A percentile compares a stretch with the other conserved stretches of the same genome.
Evolutionary conservation across 345 rosid species (phyloP).

Genomic region (Linum trigynum): DNA sequence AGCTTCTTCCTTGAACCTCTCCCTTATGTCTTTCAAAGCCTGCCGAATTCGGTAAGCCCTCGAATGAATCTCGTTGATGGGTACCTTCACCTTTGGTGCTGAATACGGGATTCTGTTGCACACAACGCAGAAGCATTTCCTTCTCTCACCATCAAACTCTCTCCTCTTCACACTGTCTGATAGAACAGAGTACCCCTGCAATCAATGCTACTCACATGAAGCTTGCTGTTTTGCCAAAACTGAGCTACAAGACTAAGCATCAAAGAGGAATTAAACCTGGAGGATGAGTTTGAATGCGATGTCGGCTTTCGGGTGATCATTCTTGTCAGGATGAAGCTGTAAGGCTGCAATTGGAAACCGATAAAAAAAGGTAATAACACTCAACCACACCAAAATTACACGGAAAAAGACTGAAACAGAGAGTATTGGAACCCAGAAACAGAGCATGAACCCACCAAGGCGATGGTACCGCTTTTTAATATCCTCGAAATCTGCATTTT

Average conservation of each 20-base stretch:
- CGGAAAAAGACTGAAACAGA: not conserved
- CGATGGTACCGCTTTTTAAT: constrained; percentile 61
- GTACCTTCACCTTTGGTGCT: constrained; percentile 12
- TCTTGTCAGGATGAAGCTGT: constrained; percentile 94
- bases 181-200: constrained; percentile 72
- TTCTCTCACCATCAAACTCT: constrained; percentile 48
- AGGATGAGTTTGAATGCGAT: constrained; percentile 81
- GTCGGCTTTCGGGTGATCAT: constrained; percentile 73
- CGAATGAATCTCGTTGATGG: constrained; percentile 18
- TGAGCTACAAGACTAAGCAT: not conserved
- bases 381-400: not conserved
- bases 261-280: constrained; percentile 42
- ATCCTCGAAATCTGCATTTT: constrained; percentile 48
- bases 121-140: constrained; percentile 40
- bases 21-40: constrained; percentile 37
- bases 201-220: constrained; percentile 2
- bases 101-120: constrained; percentile 44
- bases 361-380: not conserved
- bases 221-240: not conserved
- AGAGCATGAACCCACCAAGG: constrained; percentile 40
- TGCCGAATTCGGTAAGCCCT: constrained; percentile 16
- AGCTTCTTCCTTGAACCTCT: constrained; percentile 70
- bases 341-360: constrained; percentile 38
- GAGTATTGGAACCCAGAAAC: not conserved
- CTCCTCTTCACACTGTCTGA: constrained; percentile 49